Base-by-base conservation (phyloP, 768 basidiomycete species). In the Phaffia tasmanica region DNA sequence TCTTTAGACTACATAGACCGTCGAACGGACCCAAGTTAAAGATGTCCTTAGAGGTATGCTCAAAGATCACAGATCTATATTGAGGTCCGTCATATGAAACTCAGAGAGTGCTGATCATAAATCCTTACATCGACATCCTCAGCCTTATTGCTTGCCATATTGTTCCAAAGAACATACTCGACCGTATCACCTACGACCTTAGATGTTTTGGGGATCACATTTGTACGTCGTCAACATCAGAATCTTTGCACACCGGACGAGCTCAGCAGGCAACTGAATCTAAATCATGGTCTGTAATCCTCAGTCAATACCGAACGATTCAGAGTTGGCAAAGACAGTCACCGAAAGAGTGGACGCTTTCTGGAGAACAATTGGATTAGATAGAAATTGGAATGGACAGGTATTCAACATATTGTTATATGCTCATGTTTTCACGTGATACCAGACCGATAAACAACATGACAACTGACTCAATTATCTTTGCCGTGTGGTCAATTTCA, bases 31-130 rank as follows among this genome's bases (percentile, higher is more conserved):
- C 16, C 29, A 18, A 6, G 21, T 63, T 50, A 55, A 55, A 16
- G 62, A 63, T 27, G 62, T 63, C 62, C 53, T 63, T n/a, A 25
- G 62, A 54, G 62, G 62, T 63, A n/a, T 42, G 62, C 50, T 55
- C 62, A 3, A 42, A 11, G 35, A 42, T 42, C 14, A 46, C 8
- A 23, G 25, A 25, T 35, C 32, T 30, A 19, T 35, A 35, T 51
- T 11, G 16, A 9, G 32, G 8, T 53, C 29, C 49, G n/a, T 23
- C 51, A 7, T 16, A 23, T 62, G 8, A 32, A n/a, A 30, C 8
- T 32, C 3, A 4, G 14, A n/a, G 30, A 8, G 18, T 54, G 16
- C n/a, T 32, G 11, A 25, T 21, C 42, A 14, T 16, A 2, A 8
- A 5, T 25, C 54, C 11, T 25, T 23, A 42, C 51, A 15, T 3